Conservation (phyloP, 192 early-diverging fungal species). For the Backusella mclennaniae region DNA sequence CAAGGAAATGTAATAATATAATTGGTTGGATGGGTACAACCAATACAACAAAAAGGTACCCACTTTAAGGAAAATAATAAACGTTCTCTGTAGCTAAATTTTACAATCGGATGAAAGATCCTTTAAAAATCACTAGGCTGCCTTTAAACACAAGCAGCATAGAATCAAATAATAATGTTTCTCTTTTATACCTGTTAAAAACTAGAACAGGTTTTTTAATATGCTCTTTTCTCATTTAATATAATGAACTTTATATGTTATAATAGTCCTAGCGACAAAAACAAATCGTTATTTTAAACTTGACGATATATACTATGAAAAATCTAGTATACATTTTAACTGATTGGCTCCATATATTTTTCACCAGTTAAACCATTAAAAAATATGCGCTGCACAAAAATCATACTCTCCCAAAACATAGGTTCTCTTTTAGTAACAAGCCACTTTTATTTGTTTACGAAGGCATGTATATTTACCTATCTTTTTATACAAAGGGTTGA, state of each 20-base stretch:
- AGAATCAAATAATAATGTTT: not conserved
- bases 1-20: not conserved
- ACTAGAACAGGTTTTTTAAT: not conserved
- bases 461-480: not conserved
- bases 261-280: not conserved
- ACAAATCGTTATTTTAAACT: not conserved
- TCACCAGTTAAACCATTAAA: not conserved
- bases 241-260: not conserved
- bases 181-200: not conserved
- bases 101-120: not conserved
- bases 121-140: not conserved
- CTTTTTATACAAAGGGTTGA: not conserved
- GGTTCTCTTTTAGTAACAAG: not conserved
- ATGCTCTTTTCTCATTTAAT: not conserved
- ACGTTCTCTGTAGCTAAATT: not conserved
- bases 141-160: not conserved
- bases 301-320: not conserved
- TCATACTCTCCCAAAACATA: not conserved
- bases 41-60: not conserved
- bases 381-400: not conserved
- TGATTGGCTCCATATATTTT: not conserved
- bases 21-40: not conserved
- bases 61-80: not conserved
- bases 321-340: not conserved
- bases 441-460: not conserved